These are phyloP conservation scores for Rhizopogon vesiculosus DNA, from an alignment of 768 basidiomycete genomes.

Conservation along the genomic window DNA sequence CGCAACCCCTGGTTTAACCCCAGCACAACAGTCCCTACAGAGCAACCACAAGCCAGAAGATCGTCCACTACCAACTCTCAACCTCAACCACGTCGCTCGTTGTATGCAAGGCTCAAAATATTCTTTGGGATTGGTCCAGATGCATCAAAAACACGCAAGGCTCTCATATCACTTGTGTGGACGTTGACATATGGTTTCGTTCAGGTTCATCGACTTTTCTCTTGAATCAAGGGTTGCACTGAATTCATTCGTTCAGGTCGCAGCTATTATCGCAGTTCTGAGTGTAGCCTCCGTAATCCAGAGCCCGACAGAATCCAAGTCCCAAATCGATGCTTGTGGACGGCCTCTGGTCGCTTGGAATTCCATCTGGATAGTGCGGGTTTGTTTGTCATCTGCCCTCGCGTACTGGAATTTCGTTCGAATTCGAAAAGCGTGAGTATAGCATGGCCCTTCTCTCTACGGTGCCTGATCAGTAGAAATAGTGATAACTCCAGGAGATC, in stretches of 20 bases:
- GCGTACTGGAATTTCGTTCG: conserved; percentile 52
- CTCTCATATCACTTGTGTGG: conserved; percentile 49
- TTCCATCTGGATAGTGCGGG: conserved; percentile 56
- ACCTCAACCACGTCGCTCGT: conserved; percentile 7
- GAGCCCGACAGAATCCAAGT: conserved; percentile 39
- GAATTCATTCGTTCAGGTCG: conserved; percentile 35
- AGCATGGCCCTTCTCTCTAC: background rate
- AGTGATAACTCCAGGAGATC: conserved; percentile 18
- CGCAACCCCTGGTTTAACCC: background rate
- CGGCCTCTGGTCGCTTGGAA: conserved; percentile 68
- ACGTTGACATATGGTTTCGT: conserved; percentile 43
- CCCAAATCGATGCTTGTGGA: conserved; percentile 59
- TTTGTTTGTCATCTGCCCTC: conserved; percentile 41
- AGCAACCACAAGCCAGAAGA: background rate
- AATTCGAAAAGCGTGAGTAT: conserved; percentile 29
- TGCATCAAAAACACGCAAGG: conserved; percentile 47
- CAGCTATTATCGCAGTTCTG: conserved; percentile 46
- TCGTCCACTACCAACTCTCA: background rate
- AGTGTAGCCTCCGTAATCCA: conserved; percentile 40
- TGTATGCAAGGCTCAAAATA: conserved; percentile 23
- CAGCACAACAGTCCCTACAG: background rate
- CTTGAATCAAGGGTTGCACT: background rate
- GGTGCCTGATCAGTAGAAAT: conserved; percentile 9
- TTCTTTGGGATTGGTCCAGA: conserved; percentile 52
- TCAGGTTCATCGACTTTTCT: conserved; percentile 39